Percentiles rank a stretch among this genome's conserved stretches.
Evolutionary conservation across 805 yeast genomes (phyloP).

Genomic region (Pichia membranifaciens): DNA sequence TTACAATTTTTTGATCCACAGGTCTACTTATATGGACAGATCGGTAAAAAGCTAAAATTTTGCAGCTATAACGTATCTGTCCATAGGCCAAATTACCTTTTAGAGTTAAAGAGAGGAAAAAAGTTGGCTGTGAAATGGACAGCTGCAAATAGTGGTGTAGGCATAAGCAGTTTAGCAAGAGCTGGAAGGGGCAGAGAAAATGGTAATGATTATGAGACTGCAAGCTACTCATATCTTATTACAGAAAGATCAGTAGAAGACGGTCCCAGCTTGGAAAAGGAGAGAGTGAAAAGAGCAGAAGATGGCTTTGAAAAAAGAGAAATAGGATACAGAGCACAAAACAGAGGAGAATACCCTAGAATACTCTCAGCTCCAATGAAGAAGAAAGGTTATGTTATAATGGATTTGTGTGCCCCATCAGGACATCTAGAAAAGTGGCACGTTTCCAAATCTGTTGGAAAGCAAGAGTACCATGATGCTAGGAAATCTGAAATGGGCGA

Average conservation of each 20-base stretch:
- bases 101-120: constrained; percentile 82
- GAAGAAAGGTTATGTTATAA: constrained; percentile 73
- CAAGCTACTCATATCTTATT: constrained; percentile 69
- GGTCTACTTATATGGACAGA: constrained; percentile 45
- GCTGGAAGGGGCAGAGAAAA: constrained; percentile 76
- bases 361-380: constrained; percentile 66
- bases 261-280: constrained; percentile 11
- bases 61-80: constrained; percentile 71
- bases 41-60: constrained; percentile 60
- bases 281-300: constrained; percentile 15
- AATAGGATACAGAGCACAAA: constrained; percentile 25
- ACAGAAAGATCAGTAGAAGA: constrained; percentile 54
- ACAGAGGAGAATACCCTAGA: constrained; percentile 58
- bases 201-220: constrained; percentile 63
- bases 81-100: constrained; percentile 68
- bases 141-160: constrained; percentile 48
- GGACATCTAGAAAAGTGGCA: constrained; percentile 86
- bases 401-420: constrained; percentile 72
- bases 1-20: constrained; percentile 72
- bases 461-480: constrained; percentile 81
- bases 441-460: constrained; percentile 70
- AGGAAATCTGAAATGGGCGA: constrained; percentile 83
- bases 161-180: constrained; percentile 39
- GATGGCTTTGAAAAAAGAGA: constrained; percentile 15
- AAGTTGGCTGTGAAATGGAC: constrained; percentile 70